Evolutionary conservation across 495 filamentous ascomycete genomes (phyloP), one percentile per base, ranked within the genome.

Genomic region (Melanomma pulvis-pyrius): DNA sequence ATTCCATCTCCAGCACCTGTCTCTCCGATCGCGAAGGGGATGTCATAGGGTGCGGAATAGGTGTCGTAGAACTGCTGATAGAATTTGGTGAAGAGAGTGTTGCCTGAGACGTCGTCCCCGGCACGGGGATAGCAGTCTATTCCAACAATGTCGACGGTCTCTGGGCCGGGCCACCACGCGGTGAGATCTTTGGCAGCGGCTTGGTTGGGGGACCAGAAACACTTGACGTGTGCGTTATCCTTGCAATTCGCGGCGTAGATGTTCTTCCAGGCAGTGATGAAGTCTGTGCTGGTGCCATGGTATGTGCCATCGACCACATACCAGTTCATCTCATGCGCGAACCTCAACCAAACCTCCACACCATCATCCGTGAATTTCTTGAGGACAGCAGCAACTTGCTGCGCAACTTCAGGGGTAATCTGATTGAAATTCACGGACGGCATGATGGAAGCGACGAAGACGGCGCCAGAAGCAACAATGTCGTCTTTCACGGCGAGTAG

Each of bases 311-410:
- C 58, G 8, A 30, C 24, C 22, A 61, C 58, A 21, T 61, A 61
- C 58, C 58, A 61, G 17, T 61, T 61, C 58, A 61, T 61, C 22
- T 61, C 58, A 25, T 61, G 58, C 44, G 25, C 58, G 26, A 61
- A 61, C 7, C 58, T 21, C 4, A 61, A 19, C 58, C 58, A 61
- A 17, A 61, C 58, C 19, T 61, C 26, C 5, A 61, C 44, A 26
- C 58, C 58, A 1, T 30, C 58, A 22, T 61, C 58, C 2, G 58
- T 61, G 22, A 61, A 61, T 24, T 61, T 26, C 29, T 61, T 61
- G 44, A 61, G 15, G 9, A 61, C 58, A 13, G 19, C 36, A 2
- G 58, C 58, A 1, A 61, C 58, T 32, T 49, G 44, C 13, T 61
- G 28, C 36, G 58, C 58, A 6, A 51, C 46, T 8, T 22, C 44